Conservation (phyloP, 2,329 filamentous ascomycete genomes). For the Capronia americana region DNA sequence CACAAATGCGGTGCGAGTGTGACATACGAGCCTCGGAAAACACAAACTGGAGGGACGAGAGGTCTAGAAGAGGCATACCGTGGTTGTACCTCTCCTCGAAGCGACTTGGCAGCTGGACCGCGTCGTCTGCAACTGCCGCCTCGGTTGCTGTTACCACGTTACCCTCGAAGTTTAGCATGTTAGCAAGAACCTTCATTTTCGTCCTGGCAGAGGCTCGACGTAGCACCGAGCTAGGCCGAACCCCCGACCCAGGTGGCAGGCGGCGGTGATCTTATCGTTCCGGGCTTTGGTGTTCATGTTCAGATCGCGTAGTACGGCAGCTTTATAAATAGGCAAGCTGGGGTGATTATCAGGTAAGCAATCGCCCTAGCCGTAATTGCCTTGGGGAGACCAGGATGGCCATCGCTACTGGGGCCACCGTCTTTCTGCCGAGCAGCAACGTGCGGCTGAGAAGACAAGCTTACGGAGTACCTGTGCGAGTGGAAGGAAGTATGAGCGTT, state of each 20-base stretch:
- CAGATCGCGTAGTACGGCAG: background rate
- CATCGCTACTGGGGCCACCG: background rate
- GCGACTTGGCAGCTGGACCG: slow-evolving; percentile 24
- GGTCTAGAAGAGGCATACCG: slow-evolving; percentile 4
- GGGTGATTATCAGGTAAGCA: slow-evolving; percentile 34
- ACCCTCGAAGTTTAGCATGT: background rate
- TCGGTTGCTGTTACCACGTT: slow-evolving; percentile 1
- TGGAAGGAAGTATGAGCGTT: background rate
- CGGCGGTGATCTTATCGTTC: background rate
- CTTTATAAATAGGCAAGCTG: slow-evolving; percentile 32
- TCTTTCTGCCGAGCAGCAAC: slow-evolving; percentile 4
- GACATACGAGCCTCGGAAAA: background rate
- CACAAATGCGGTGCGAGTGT: slow-evolving; percentile 12
- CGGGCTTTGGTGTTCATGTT: background rate
- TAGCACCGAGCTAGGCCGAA: background rate
- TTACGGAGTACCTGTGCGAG: background rate
- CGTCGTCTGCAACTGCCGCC: background rate
- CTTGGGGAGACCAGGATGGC: background rate
- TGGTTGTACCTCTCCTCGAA: slow-evolving; percentile 6
- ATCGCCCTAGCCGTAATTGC: background rate
- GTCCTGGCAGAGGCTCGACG: background rate
- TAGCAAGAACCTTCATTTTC: background rate
- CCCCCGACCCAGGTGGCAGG: background rate
- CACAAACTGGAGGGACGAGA: background rate
- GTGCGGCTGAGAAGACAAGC: slow-evolving; percentile 25